Conservation (phyloP, 139 green algal species). For the Micractinium sp. region DNA sequence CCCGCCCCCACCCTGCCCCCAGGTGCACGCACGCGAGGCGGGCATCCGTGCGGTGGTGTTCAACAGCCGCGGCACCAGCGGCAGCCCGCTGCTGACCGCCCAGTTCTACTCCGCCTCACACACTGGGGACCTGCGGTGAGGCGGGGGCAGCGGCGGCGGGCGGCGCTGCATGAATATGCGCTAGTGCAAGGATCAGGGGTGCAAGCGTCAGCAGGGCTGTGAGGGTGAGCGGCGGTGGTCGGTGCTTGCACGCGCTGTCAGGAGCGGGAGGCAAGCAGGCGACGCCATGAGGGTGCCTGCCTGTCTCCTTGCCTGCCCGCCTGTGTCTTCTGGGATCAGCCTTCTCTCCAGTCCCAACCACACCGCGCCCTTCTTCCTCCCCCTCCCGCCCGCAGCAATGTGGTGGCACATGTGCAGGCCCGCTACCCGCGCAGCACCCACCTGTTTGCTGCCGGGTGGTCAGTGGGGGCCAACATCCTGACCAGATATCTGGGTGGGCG, state of each 20-base stretch:
- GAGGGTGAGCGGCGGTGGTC: no score
- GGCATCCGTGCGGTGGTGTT: slow-evolving; percentile 81
- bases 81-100: slow-evolving; percentile 80
- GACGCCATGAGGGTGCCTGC: no score
- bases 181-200: no score
- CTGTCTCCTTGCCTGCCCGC: no score
- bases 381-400: slow-evolving; percentile 38
- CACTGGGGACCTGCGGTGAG: slow-evolving; percentile 83
- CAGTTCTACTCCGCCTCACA: slow-evolving; percentile 96
- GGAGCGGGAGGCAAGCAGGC: no score
- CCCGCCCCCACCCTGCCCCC: not conserved
- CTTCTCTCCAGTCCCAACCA: no score
- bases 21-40: slow-evolving; percentile 38
- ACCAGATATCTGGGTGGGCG: not conserved
- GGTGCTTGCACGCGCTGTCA: no score
- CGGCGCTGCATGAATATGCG: no score
- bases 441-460: slow-evolving; percentile 90
- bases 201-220: no score
- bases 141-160: no score
- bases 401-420: slow-evolving; percentile 63
- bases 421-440: slow-evolving; percentile 52
- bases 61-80: slow-evolving; percentile 88
- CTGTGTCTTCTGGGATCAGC: no score
- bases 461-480: slow-evolving; percentile 94
- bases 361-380: no score